Evolutionary conservation across 2,329 filamentous ascomycete species (phyloP).

Genomic region (Nothophoma quercina): DNA sequence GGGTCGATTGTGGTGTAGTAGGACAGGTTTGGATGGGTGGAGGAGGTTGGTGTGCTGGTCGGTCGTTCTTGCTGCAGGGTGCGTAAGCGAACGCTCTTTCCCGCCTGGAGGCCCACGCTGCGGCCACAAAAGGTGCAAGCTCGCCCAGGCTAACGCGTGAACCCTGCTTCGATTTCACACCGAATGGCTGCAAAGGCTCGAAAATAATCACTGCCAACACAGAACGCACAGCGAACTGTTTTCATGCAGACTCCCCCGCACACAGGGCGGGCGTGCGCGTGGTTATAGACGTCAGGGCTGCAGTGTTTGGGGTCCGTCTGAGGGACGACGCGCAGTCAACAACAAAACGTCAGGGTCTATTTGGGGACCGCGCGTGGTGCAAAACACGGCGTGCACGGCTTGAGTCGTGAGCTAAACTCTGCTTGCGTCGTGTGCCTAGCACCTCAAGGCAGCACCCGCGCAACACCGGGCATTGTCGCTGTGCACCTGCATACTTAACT

Average conservation of each 20-base stretch:
- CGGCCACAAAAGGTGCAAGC: constrained; percentile 8
- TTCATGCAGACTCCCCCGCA: constrained; percentile 12
- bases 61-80: constrained; percentile 22
- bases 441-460: constrained; percentile 14
- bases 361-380: neutral
- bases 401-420: constrained; percentile 14
- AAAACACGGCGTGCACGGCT: constrained; percentile 10
- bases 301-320: neutral
- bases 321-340: constrained; percentile 1
- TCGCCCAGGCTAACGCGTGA: constrained; percentile 1
- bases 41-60: constrained; percentile 24
- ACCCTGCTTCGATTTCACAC: constrained; percentile 16
- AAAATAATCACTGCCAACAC: constrained; percentile 12
- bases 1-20: constrained; percentile 22
- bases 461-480: neutral
- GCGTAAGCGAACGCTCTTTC: constrained; percentile 17
- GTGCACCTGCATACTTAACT: constrained; percentile 14
- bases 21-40: constrained; percentile 17
- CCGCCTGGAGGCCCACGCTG: constrained; percentile 13
- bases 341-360: constrained; percentile 12
- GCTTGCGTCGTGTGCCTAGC: constrained; percentile 13
- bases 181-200: constrained; percentile 6
- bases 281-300: constrained; percentile 11
- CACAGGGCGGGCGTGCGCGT: constrained; percentile 6
- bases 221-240: constrained; percentile 8